These are phyloP conservation scores for Deakozyma indianensis DNA, from an alignment of 805 yeast species.

Conservation along the genomic window DNA sequence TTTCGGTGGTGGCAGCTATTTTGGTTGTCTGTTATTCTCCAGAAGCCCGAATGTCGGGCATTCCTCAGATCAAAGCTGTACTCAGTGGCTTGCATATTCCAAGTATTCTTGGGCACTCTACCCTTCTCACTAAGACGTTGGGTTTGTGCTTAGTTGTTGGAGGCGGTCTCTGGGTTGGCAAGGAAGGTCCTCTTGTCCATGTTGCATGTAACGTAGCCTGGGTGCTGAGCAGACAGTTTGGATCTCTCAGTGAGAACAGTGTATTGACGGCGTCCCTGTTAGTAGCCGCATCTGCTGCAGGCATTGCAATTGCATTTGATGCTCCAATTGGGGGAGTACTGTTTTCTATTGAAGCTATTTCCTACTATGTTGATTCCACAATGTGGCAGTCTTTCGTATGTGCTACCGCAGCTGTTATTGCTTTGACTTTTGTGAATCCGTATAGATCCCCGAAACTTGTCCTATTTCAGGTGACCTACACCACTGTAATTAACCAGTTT, in stretches of 20 bases:
- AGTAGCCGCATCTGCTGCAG: conserved; percentile 69
- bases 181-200: conserved; percentile 80
- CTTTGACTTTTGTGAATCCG: conserved; percentile 38
- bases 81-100: conserved; percentile 49
- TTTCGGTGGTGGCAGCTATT: conserved; percentile 27
- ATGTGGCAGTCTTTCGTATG: conserved; percentile 80
- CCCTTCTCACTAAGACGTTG: conserved; percentile 39
- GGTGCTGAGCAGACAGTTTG: conserved; percentile 22
- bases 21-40: conserved; percentile 21
- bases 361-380: conserved; percentile 47
- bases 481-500: conserved; percentile 55
- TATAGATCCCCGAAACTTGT: conserved; percentile 36
- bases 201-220: conserved; percentile 49
- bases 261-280: conserved; percentile 27
- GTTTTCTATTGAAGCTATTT: conserved; percentile 57
- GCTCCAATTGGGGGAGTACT: conserved; percentile 83
- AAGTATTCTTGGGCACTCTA: conserved; percentile 35
- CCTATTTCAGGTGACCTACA: conserved; percentile 54
- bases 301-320: conserved; percentile 72
- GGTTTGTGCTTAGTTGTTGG: conserved; percentile 56
- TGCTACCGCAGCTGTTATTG: conserved; percentile 57
- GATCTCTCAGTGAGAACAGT: conserved; percentile 28
- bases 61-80: conserved; percentile 57
- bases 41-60: conserved; percentile 43
- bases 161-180: conserved; percentile 71